Percentiles rank a stretch among this genome's conserved stretches.
phyloP scores from a whole-genome alignment of 768 basidiomycete species.

The Pseudohyphozyma bogoriensis region DNA sequence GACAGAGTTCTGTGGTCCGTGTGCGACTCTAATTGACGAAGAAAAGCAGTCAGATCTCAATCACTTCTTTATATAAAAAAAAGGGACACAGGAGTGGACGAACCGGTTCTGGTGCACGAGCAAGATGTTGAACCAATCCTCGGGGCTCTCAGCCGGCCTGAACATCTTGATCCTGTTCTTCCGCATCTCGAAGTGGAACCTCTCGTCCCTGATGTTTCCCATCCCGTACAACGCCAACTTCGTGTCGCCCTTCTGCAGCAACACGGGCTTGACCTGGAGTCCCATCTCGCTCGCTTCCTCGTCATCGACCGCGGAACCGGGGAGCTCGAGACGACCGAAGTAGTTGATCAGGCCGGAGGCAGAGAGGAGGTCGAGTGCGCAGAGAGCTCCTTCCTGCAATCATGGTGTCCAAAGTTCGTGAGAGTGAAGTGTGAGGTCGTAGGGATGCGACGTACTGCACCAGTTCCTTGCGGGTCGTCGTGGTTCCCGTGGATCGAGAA shows the following conservation, averaged over 20 bases:
- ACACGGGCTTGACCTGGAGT: conserved; percentile 78
- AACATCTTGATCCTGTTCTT: conserved; percentile 93
- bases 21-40: conserved; percentile 58
- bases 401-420: neutral
- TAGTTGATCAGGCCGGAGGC: conserved; percentile 91
- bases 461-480: conserved; percentile 95
- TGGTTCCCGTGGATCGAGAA: conserved; percentile 99
- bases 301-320: conserved; percentile 48
- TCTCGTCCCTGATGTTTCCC: conserved; percentile 89
- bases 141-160: conserved; percentile 73
- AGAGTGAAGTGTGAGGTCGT: neutral
- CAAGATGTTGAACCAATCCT: conserved; percentile 90
- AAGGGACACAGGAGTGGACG: conserved; percentile 21
- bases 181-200: conserved; percentile 92
- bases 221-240: conserved; percentile 87
- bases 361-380: conserved; percentile 87
- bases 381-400: conserved; percentile 78
- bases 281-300: conserved; percentile 57
- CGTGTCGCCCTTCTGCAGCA: conserved; percentile 63
- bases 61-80: neutral
- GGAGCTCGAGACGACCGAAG: conserved; percentile 91
- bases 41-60: conserved; percentile 1
- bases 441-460: conserved; percentile 53
- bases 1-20: conserved; percentile 86
- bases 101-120: conserved; percentile 94